Percentiles rank a stretch among this genome's conserved stretches.
phyloP scores from a whole-genome alignment of 2,329 filamentous ascomycete species.

The Microdochium bolleyi region DNA sequence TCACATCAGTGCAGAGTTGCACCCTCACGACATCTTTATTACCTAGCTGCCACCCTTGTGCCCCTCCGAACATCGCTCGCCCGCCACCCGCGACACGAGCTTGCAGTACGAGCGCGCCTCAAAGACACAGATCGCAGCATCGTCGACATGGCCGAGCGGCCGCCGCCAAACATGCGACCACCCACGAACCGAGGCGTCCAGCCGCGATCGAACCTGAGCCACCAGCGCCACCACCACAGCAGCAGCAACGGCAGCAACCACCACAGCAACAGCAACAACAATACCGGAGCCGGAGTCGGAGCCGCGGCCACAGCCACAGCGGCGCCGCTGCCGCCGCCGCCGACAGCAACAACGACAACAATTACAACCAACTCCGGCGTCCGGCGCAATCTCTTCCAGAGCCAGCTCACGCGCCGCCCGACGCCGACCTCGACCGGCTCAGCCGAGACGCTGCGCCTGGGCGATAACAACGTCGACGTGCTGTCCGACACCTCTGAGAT shows the following conservation, averaged over 20 bases:
- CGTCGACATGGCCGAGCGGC: constrained; percentile 15
- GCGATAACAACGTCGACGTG: constrained; percentile 26
- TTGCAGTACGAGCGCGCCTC: too few relatives aligned
- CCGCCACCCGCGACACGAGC: neutral
- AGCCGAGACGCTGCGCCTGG: constrained; percentile 40
- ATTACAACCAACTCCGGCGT: constrained; percentile 19
- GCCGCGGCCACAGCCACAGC: neutral
- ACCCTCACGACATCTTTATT: too few relatives aligned
- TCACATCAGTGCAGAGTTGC: too few relatives aligned
- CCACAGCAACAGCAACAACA: constrained; percentile 1
- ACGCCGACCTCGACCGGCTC: constrained; percentile 31
- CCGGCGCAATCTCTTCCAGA: constrained; percentile 52
- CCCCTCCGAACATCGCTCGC: neutral
- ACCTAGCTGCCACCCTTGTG: too few relatives aligned
- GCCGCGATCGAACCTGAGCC: neutral
- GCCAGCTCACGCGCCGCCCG: constrained; percentile 49
- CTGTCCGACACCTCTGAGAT: constrained; percentile 43
- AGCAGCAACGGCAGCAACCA: neutral
- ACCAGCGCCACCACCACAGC: neutral
- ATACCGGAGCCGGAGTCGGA: neutral
- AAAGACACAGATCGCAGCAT: constrained; percentile 1
- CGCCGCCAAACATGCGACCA: constrained; percentile 13
- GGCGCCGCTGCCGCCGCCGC: too few relatives aligned
- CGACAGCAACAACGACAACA: neutral
- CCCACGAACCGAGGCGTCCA: constrained; percentile 11